Evolutionary conservation across 805 yeast species (phyloP).

Genomic region (Ogataea dorogensis): DNA sequence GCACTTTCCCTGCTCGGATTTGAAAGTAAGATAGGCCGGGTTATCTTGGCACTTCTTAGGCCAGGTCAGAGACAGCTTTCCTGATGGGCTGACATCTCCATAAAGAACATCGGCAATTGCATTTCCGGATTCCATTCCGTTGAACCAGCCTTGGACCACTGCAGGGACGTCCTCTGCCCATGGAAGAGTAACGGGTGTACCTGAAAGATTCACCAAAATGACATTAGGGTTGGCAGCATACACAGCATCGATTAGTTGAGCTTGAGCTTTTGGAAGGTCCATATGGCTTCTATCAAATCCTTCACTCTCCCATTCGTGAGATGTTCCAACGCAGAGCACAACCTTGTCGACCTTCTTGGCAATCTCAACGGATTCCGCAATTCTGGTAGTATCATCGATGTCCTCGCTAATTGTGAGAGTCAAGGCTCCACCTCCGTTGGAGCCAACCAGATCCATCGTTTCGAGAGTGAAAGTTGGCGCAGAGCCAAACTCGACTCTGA

Average conservation of each 20-base stretch:
- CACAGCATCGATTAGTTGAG: constrained; percentile 45
- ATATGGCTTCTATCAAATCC: constrained; percentile 53
- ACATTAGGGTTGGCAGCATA: constrained; percentile 47
- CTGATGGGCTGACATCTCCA: constrained; percentile 61
- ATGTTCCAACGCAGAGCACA: constrained; percentile 49
- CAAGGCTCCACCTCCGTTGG: constrained; percentile 36
- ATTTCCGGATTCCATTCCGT: constrained; percentile 58
- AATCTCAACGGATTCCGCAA: constrained; percentile 43
- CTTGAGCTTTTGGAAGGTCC: constrained; percentile 49
- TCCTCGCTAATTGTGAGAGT: constrained; percentile 21
- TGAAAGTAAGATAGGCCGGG: constrained; percentile 54
- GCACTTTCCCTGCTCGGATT: constrained; percentile 50
- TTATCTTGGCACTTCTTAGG: constrained; percentile 52
- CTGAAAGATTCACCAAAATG: constrained; percentile 56
- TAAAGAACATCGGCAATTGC: constrained; percentile 58
- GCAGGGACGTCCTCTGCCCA: constrained; percentile 45
- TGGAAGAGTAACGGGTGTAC: constrained; percentile 61
- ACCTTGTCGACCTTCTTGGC: constrained; percentile 56
- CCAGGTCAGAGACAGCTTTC: constrained; percentile 55
- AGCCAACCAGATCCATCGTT: constrained; percentile 19
- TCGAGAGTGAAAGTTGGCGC: constrained; percentile 35
- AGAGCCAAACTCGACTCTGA: constrained; percentile 43
- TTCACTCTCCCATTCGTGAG: constrained; percentile 58
- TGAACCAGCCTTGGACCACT: constrained; percentile 53
- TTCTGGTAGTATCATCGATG: constrained; percentile 32